Evolutionary conservation across 2,329 filamentous ascomycete genomes (phyloP).

Genomic region (Metarhizium rileyi): DNA sequence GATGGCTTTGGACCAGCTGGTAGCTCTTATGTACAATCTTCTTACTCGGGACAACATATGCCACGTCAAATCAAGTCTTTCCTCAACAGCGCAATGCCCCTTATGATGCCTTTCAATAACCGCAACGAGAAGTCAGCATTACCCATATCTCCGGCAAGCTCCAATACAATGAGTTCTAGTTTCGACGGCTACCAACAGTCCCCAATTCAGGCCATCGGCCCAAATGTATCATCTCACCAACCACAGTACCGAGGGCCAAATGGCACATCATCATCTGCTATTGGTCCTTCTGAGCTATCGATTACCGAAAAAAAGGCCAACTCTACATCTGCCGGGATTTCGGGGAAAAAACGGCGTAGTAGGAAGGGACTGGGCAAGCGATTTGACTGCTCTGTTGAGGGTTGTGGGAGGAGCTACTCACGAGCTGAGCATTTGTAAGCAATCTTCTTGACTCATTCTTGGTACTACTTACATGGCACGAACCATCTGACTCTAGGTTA

Average conservation of each 20-base stretch:
- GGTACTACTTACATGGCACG: background rate
- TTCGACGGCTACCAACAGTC: background rate
- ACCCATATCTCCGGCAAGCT: background rate
- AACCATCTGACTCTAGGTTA: constrained; percentile 18
- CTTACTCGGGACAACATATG: background rate
- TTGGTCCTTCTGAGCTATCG: background rate
- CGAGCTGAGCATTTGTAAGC: constrained; percentile 85
- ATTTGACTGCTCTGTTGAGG: constrained; percentile 75
- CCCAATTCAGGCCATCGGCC: background rate
- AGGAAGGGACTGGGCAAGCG: constrained; percentile 72
- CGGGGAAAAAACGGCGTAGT: constrained; percentile 53
- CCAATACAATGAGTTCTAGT: background rate
- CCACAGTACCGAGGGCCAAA: background rate
- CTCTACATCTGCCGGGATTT: background rate
- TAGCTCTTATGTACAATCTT: background rate
- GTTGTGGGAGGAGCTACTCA: constrained; percentile 93
- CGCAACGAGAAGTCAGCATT: background rate
- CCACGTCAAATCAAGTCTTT: background rate
- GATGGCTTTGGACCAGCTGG: background rate
- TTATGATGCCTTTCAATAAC: background rate
- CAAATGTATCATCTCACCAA: background rate
- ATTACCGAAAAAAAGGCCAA: background rate
- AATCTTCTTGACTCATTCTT: constrained; percentile 13
- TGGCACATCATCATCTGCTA: background rate
- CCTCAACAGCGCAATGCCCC: background rate